A percentile compares a stretch with the other conserved stretches of the same genome.
Evolutionary conservation across 2,329 filamentous ascomycete species (phyloP).

Genomic region (Dichotomopilus funicola): DNA sequence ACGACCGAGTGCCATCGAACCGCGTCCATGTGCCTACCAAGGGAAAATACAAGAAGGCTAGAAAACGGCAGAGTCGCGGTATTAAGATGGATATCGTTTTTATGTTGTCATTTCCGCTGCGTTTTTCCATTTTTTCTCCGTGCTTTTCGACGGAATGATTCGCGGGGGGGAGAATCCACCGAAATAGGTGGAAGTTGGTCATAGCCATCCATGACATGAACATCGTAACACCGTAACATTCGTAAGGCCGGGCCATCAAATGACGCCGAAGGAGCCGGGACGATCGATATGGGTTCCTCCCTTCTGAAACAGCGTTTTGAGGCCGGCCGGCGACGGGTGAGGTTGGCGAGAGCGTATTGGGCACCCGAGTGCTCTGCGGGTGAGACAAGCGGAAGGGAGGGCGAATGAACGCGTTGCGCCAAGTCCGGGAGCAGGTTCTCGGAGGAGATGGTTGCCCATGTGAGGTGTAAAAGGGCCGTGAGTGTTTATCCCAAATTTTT

Average conservation of each 20-base stretch:
- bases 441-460: constrained; percentile 25
- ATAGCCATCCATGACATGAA: constrained; percentile 27
- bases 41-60: background rate
- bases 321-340: background rate
- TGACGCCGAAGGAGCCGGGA: no score
- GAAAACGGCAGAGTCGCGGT: background rate
- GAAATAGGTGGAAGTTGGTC: constrained; percentile 17
- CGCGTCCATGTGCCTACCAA: background rate
- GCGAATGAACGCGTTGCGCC: constrained; percentile 1
- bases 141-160: constrained; percentile 4
- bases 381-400: background rate
- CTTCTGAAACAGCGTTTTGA: background rate
- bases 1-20: background rate
- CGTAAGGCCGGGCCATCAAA: constrained; percentile 16
- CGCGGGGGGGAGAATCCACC: constrained; percentile 8
- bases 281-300: no score
- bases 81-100: constrained; percentile 9
- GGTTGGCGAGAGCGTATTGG: background rate
- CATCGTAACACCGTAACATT: constrained; percentile 28
- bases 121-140: constrained; percentile 10
- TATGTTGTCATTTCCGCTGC: background rate
- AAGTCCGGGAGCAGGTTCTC: constrained; percentile 10
- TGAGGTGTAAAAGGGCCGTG: constrained; percentile 20
- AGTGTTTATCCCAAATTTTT: constrained; percentile 22
- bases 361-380: no score